Conservation (phyloP, 2,329 filamentous ascomycete species). For the Trichoderma endophyticum region DNA sequence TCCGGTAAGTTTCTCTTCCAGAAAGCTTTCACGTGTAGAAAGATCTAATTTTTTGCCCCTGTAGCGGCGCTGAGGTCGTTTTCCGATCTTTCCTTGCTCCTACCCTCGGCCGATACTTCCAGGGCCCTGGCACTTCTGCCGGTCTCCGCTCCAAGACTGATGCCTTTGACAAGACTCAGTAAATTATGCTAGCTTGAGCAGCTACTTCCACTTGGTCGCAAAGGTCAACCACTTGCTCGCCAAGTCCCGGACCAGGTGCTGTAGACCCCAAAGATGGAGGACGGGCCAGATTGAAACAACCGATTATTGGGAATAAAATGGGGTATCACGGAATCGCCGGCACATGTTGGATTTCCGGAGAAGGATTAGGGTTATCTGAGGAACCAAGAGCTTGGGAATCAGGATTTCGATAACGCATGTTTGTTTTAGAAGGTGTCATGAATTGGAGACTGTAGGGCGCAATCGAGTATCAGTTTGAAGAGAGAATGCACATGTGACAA, state of each 20-base stretch:
- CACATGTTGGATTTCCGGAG: conserved; percentile 6
- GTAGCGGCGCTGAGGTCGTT: conserved; percentile 88
- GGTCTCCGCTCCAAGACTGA: conserved; percentile 88
- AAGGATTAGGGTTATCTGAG: not conserved
- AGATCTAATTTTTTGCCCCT: not conserved
- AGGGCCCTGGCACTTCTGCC: conserved; percentile 65
- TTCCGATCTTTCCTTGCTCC: conserved; percentile 96
- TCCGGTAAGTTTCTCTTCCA: conserved; percentile 62
- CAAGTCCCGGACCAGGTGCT: conserved; percentile 25
- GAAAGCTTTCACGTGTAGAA: not conserved
- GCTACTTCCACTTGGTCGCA: conserved; percentile 28
- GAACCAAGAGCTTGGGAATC: not conserved
- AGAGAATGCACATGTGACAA: conserved; percentile 2
- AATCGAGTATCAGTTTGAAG: conserved; percentile 9
- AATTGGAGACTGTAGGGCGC: conserved; percentile 10
- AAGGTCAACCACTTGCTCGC: conserved; percentile 20
- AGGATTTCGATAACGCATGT: conserved; percentile 9
- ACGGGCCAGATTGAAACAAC: conserved; percentile 14
- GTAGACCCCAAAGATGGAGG: conserved; percentile 21
- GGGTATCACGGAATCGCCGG: not conserved
- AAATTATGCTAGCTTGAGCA: conserved; percentile 32
- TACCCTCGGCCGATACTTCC: conserved; percentile 90
- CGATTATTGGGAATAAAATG: conserved; percentile 10
- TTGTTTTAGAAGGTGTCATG: conserved; percentile 13
- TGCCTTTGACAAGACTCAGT: conserved; percentile 67